Conservation (phyloP, 1,139 yeast species). For the Yamadazyma sp. region DNA sequence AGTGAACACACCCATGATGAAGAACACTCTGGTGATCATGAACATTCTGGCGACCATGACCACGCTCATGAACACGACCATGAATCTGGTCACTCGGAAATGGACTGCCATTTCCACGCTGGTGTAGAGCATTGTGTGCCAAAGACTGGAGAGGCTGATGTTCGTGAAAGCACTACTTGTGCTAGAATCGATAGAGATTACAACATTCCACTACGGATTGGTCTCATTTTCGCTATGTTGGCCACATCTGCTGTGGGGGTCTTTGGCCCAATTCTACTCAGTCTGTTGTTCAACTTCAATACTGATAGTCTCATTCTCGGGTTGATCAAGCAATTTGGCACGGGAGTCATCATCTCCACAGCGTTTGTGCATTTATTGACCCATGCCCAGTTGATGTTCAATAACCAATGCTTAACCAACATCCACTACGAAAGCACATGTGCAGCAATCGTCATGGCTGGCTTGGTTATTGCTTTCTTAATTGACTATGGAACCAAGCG, state of each 20-base stretch:
- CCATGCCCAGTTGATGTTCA: slow-evolving; percentile 24
- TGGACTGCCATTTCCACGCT: slow-evolving; percentile 38
- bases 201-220: slow-evolving; percentile 27
- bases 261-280: slow-evolving; percentile 23
- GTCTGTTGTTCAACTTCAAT: slow-evolving; percentile 19
- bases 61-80: slow-evolving; percentile 1
- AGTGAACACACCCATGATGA: neutral
- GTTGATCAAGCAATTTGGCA: slow-evolving; percentile 27
- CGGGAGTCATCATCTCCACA: slow-evolving; percentile 28
- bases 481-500: slow-evolving; percentile 23
- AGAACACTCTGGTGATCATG: neutral
- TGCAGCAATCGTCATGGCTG: slow-evolving; percentile 35
- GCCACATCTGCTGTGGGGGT: slow-evolving; percentile 31
- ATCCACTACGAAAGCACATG: slow-evolving; percentile 28
- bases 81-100: slow-evolving; percentile 9
- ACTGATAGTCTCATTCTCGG: slow-evolving; percentile 20
- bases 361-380: slow-evolving; percentile 27
- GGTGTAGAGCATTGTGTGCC: slow-evolving; percentile 39
- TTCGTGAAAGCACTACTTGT: slow-evolving; percentile 12
- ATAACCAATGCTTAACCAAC: slow-evolving; percentile 22
- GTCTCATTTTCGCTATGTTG: slow-evolving; percentile 30
- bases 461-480: slow-evolving; percentile 30
- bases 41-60: neutral
- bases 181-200: slow-evolving; percentile 25
- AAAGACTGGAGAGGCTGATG: slow-evolving; percentile 5